Base-by-base conservation (phyloP, 768 basidiomycete genomes). In the Termitomyces sp. region DNA sequence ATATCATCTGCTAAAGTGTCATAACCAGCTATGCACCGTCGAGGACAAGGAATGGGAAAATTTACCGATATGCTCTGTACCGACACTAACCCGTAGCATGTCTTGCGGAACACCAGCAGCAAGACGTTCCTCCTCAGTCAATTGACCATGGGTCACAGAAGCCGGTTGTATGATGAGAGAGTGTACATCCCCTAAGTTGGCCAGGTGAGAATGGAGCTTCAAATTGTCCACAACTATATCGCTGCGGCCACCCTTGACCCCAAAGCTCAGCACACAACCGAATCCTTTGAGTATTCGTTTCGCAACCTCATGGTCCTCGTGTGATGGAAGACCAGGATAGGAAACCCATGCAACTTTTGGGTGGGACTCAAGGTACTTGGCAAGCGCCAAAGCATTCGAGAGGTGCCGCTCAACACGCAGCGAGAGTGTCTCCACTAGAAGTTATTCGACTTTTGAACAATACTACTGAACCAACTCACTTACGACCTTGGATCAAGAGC, bases 221-320 rank as follows among this genome's bases (percentile, higher is more conserved):
- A 80, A 67, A 10, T 66, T 65, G 53, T 80, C 74, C 1, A 78
- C 71, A 22, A 79, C 68, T 4, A 64, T 56, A 38, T 63, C 61
- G 1, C 71, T 60, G 13, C 57, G 49, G 12, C 57, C 72, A n/a
- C 82, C 84, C 65, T 80, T 80, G 54, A 87, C 68, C 4, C 86
- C 88, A 59, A 88, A 87, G 71, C 73, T 84, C 53, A 88, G 67
- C 58, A 89, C 76, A 13, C 85, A 85, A 7, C 86, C 83, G 55
- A 73, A 87, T 3, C 70, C 67, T 55, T 72, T 72, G 49, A 87
- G 69, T 7, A 79, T 64, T 53, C 71, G 64, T 59, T 76, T 73
- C 13, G 84, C 87, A 16, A 71, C 65, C 42, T 69, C 67, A 67
- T 89, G 80, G 49, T 78, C 81, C 0, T 72, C 59, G 66, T 88